Conservation (phyloP, 164 flowering plant species). For the Platanus orientalis region DNA sequence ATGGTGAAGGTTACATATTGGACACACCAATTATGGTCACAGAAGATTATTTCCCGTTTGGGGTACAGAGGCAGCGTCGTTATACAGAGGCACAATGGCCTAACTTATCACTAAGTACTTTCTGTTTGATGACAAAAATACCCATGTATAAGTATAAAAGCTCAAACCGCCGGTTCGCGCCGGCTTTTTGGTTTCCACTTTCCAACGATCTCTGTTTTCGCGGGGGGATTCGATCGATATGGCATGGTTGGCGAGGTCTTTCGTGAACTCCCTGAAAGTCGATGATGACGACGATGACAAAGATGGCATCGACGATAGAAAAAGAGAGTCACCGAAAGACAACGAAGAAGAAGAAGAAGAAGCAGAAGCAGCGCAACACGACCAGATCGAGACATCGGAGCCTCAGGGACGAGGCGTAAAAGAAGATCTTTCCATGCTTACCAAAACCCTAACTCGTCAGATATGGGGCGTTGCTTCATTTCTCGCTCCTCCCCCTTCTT, state of each 20-base stretch:
- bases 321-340: background rate
- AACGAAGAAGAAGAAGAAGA: background rate
- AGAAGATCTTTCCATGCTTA: conserved; percentile 76
- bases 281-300: conserved; percentile 43
- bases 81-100: no score
- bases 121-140: no score
- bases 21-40: no score
- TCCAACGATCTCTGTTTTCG: background rate
- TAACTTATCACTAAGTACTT: no score
- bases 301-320: background rate
- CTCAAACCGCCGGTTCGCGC: no score
- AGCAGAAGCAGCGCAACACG: background rate
- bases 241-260: conserved; percentile 76
- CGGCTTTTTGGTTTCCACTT: no score
- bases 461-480: conserved; percentile 86
- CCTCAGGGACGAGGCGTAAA: conserved; percentile 62
- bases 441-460: conserved; percentile 74
- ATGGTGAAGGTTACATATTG: no score
- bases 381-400: conserved; percentile 14
- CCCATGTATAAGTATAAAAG: no score
- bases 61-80: no score
- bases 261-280: conserved; percentile 64
- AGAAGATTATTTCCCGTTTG: no score
- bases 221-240: conserved; percentile 21
- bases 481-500: conserved; percentile 68